Percentiles rank a stretch among this genome's conserved stretches.
Conservation (phyloP, 2,329 filamentous ascomycete genomes). For the Penicillium sp. region DNA sequence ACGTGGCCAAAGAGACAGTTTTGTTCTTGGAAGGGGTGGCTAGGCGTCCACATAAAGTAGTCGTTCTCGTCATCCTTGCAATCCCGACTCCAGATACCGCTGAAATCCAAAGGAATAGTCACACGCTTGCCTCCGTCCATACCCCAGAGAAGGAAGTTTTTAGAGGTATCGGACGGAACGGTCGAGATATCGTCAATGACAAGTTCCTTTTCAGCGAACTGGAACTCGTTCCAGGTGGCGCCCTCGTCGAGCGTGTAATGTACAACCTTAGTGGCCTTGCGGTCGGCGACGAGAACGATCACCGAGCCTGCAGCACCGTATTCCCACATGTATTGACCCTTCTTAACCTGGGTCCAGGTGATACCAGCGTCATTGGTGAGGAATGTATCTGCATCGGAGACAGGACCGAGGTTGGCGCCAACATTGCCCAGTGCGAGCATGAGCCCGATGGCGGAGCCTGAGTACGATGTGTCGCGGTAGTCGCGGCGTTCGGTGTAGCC, state of each 20-base stretch:
- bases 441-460: slow-evolving; percentile 80
- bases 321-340: slow-evolving; percentile 89
- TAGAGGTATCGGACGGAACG: slow-evolving; percentile 81
- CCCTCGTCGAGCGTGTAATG: slow-evolving; percentile 83
- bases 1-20: slow-evolving; percentile 92
- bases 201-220: slow-evolving; percentile 72
- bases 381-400: slow-evolving; percentile 81
- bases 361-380: slow-evolving; percentile 90
- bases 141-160: slow-evolving; percentile 91
- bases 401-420: slow-evolving; percentile 66
- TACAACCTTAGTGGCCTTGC: slow-evolving; percentile 65
- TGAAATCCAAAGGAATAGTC: slow-evolving; percentile 86
- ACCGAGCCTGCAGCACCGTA: slow-evolving; percentile 95
- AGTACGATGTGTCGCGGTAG: slow-evolving; percentile 82
- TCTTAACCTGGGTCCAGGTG: slow-evolving; percentile 80
- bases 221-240: slow-evolving; percentile 71
- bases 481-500: slow-evolving; percentile 90
- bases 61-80: slow-evolving; percentile 67
- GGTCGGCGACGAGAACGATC: slow-evolving; percentile 79
- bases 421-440: slow-evolving; percentile 94
- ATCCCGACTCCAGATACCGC: slow-evolving; percentile 68
- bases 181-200: slow-evolving; percentile 80
- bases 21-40: slow-evolving; percentile 74
- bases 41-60: slow-evolving; percentile 85
- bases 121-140: slow-evolving; percentile 59